Evolutionary conservation across 1,284 basidiomycete genomes (phyloP).

Genomic region (Chiua sp.): DNA sequence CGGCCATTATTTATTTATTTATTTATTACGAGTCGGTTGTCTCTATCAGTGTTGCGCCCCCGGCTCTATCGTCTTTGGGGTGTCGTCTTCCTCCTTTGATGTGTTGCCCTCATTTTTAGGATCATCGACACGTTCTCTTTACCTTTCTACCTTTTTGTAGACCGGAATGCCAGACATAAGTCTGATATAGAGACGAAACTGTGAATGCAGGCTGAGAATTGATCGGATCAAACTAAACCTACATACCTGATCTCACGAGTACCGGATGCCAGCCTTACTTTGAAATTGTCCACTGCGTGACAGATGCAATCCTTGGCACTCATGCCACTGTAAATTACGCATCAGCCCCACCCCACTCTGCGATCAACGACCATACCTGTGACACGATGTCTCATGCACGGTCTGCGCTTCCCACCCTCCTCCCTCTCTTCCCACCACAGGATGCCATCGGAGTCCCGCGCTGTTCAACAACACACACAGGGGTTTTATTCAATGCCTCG

Average conservation of each 20-base stretch:
- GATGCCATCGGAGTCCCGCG: no score
- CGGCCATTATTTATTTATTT: no score
- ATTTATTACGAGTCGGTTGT: no score
- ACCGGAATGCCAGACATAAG: conserved; percentile 31
- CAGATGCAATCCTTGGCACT: conserved; percentile 45
- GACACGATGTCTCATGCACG: conserved; percentile 29
- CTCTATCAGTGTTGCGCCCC: no score
- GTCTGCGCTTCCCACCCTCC: conserved; percentile 38
- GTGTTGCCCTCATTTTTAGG: conserved; percentile 24
- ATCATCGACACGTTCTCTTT: conserved; percentile 24
- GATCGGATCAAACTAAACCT: not conserved
- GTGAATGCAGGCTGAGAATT: not conserved
- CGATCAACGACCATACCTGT: conserved; percentile 37
- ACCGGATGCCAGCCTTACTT: conserved; percentile 41
- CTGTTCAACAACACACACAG: no score
- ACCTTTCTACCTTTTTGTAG: conserved; percentile 29
- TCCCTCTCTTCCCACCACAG: conserved; percentile 60
- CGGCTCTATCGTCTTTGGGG: conserved; percentile 26
- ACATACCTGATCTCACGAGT: conserved; percentile 53
- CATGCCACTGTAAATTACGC: conserved; percentile 31
- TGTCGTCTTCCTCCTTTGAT: conserved; percentile 34
- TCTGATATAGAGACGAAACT: conserved; percentile 35
- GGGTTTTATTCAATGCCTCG: no score
- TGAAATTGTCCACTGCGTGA: conserved; percentile 51
- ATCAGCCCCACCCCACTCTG: not conserved